These are phyloP conservation scores for Piloderma croceum DNA, from an alignment of 768 basidiomycete species.

Conservation along the genomic window DNA sequence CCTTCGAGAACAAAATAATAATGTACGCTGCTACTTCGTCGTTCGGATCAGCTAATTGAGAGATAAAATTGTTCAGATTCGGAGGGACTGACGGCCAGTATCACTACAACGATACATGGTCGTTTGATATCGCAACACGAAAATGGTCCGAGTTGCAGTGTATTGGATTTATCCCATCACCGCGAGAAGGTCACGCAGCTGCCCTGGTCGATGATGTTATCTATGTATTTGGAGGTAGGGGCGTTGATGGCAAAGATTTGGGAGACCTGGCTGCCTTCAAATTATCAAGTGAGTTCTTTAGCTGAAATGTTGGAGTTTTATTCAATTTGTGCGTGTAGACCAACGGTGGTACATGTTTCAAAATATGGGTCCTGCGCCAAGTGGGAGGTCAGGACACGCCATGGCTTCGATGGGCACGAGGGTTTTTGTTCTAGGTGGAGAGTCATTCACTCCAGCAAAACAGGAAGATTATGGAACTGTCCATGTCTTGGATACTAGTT, in stretches of 20 bases:
- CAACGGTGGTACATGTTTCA: conserved; percentile 99
- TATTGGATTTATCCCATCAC: conserved; percentile 94
- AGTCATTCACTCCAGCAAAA: conserved; percentile 70
- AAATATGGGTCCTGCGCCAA: conserved; percentile 97
- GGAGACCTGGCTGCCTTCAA: conserved; percentile 96
- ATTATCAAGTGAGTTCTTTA: conserved; percentile 73
- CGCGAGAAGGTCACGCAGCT: conserved; percentile 94
- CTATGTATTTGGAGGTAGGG: conserved; percentile 95
- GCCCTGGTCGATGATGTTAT: conserved; percentile 96
- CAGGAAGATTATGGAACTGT: conserved; percentile 76
- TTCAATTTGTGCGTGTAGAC: conserved; percentile 42
- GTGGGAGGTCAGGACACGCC: conserved; percentile 92
- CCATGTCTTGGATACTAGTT: conserved; percentile 95
- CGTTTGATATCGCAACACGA: conserved; percentile 74
- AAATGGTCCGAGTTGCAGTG: conserved; percentile 91
- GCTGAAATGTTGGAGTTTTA: neutral
- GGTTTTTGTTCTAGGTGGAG: conserved; percentile 93
- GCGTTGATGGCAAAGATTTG: conserved; percentile 94
- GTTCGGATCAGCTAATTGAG: conserved; percentile 9
- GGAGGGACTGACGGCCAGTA: conserved; percentile 98
- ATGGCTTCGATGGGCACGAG: conserved; percentile 89
- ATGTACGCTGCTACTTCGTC: conserved; percentile 46
- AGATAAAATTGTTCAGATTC: conserved; percentile 53
- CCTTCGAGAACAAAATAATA: conserved; percentile 76
- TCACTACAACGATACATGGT: conserved; percentile 99